Base-by-base conservation (phyloP, 2,329 filamentous ascomycete species). In the Sporothrix brasiliensis region DNA sequence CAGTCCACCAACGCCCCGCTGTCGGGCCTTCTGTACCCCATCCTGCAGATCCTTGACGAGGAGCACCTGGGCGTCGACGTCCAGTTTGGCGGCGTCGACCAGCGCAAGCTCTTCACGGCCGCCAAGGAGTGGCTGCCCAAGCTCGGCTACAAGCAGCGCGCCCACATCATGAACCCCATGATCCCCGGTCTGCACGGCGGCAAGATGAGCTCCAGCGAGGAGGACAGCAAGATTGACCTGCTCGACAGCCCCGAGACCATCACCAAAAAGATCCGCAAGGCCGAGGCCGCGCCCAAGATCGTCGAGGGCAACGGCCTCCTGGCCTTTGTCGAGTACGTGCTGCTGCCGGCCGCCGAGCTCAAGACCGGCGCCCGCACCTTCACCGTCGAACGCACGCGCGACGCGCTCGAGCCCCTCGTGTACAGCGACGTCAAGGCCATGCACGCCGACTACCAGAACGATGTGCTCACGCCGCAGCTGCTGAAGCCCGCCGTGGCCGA, bases 21-120 rank as follows among this genome's bases (percentile, higher is more conserved):
- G 69, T 88, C 86, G 70, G 92, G 92, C 0, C 84, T 94, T 14
- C 86, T 94, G 73, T 96, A 96, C 83, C 92, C 92, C 0, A 84
- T 96, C 63, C 89, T 99, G 81, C 95, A 98, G 81, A 92, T 92
- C 0, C 83, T 98, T 61, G 94, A 98, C 77, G 94, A 98, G 82
- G 86, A 95, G 82, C 89, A 97, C 83, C 84, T 99, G 3, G 89
- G 89, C 70, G 92, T 94, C 4, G 94, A 99, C 79, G 91, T 88
- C 1, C 93, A 99, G 77, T 94, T 97, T 73, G 94, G 94, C 70
- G 92, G 74, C 44, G 82, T 91, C 67, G 94, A 97, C 76, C 94
- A 97, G 82, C 84, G 93, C 72, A 97, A 97, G 81, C 89, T 97
- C 73, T 97, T 97, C 79, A 90, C 89, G 0, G 87, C 93, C 3